Evolutionary conservation across 805 yeast genomes (phyloP).

Genomic region (Lipomyces orientalis): DNA sequence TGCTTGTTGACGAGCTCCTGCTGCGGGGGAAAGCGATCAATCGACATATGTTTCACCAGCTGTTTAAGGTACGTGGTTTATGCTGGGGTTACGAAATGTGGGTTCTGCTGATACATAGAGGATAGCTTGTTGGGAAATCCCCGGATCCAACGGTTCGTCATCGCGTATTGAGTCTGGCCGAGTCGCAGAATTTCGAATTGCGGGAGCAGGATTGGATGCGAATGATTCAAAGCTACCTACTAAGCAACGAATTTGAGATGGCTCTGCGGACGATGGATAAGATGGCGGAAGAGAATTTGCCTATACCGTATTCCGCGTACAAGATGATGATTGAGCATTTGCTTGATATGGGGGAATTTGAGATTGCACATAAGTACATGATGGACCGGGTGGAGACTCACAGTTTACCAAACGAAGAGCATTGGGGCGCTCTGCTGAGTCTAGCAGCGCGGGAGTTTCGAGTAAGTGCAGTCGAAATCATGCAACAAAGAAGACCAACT

Average conservation of each 20-base stretch:
- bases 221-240: neutral
- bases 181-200: neutral
- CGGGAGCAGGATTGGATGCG: neutral
- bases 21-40: neutral
- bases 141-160: neutral
- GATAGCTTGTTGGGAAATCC: neutral
- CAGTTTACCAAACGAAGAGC: neutral
- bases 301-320: neutral
- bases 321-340: neutral
- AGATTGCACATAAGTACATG: neutral
- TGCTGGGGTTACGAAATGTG: neutral
- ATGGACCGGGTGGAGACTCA: neutral
- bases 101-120: neutral
- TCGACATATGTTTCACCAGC: neutral
- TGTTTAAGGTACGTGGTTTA: constrained; percentile 2
- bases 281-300: neutral
- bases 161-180: neutral
- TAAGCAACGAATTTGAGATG: neutral
- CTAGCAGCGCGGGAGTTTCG: constrained; percentile 3
- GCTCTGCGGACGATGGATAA: neutral
- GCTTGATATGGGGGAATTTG: neutral
- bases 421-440: neutral
- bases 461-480: neutral
- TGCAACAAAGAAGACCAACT: neutral
- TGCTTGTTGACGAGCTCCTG: constrained; percentile 1